These are phyloP conservation scores for Penstemon newberryi DNA, from an alignment of 257 asterid genomes.

Conservation along the genomic window DNA sequence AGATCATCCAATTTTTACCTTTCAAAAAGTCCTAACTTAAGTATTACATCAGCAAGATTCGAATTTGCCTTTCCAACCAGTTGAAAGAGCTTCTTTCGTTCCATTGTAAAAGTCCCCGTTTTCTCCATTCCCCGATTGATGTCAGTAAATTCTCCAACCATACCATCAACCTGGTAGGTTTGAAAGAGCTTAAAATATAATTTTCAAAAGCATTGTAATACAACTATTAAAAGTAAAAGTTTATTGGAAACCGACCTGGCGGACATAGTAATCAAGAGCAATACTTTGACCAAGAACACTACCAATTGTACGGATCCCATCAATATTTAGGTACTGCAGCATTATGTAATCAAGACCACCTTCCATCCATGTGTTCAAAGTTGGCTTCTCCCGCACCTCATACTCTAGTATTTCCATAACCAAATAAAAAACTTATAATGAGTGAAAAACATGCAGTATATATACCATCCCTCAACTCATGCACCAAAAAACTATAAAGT, in stretches of 20 bases:
- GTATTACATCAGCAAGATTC: slow-evolving; percentile 94
- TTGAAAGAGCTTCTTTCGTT: slow-evolving; percentile 91
- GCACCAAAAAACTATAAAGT: neutral
- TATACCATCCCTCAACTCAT: slow-evolving; percentile 2
- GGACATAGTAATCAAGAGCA: slow-evolving; percentile 98
- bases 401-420: slow-evolving; percentile 54
- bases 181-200: slow-evolving; percentile 4
- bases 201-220: slow-evolving; percentile 10
- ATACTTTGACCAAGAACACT: slow-evolving; percentile 99
- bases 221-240: slow-evolving; percentile 9
- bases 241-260: slow-evolving; percentile 62
- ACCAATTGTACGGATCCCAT: slow-evolving; percentile 93
- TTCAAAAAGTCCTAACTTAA: slow-evolving; percentile 95
- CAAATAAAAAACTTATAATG: slow-evolving; percentile 25
- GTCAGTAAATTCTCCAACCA: slow-evolving; percentile 91
- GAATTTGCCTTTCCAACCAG: slow-evolving; percentile 97
- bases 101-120: slow-evolving; percentile 94
- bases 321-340: slow-evolving; percentile 74
- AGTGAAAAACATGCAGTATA: neutral
- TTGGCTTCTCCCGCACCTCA: slow-evolving; percentile 82
- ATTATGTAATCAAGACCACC: slow-evolving; percentile 93
- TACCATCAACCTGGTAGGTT: slow-evolving; percentile 80
- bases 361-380: slow-evolving; percentile 87
- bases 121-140: slow-evolving; percentile 95
- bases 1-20: slow-evolving; percentile 45